Base-by-base conservation (phyloP, 164 flowering plant species). In the Litsea cubeba region DNA sequence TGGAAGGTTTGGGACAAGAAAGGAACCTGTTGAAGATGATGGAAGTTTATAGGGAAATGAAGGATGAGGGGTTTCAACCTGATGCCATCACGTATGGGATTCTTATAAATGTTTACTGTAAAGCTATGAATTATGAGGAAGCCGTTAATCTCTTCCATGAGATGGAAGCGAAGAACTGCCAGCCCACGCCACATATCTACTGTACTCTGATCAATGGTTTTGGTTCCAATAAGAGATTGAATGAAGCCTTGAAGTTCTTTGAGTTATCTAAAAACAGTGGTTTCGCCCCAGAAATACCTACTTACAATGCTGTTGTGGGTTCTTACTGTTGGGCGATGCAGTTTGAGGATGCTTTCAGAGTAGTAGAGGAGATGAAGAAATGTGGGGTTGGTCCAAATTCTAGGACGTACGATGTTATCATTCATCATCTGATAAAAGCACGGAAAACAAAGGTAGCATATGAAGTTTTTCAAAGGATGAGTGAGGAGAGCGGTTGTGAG, bases 281-380 rank as follows among this genome's bases (percentile, higher is more conserved):
- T 17, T 83, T 82, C 69, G 77, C 65, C 12, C 87, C 84, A 3
- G 97, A 89, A 74, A 75, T 82, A 50, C 91, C 93, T 11, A 91
- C 97, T 26, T 94, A 90, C 66, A 95, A 91, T 83, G 95, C 98
- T 49, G 76, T 92, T 66, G 93, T 92, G 30, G 93, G 94, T 54
- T 79, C 94, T 32, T 95, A 86, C 72, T 95, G 97, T 69, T 89
- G 85, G 83, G 84, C 94, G 3, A 32, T 14, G 85, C 75, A 79
- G 71, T 84, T 89, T 65, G 20, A 79, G 3, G 95, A 92, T 75
- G 97, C 90, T 1, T 84, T 73, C 69, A 72, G 78, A 78, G 71
- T 87, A 17, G 80, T 92, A 62, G 89, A 88, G 11, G 92, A 95
- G 86, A 95, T 95, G 97, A 84, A 78, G 74, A 80, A 58, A 51